A percentile compares a stretch with the other conserved stretches of the same genome.
phyloP scores from a whole-genome alignment of 148 eudicot genomes.

The Diospyros kaki region DNA sequence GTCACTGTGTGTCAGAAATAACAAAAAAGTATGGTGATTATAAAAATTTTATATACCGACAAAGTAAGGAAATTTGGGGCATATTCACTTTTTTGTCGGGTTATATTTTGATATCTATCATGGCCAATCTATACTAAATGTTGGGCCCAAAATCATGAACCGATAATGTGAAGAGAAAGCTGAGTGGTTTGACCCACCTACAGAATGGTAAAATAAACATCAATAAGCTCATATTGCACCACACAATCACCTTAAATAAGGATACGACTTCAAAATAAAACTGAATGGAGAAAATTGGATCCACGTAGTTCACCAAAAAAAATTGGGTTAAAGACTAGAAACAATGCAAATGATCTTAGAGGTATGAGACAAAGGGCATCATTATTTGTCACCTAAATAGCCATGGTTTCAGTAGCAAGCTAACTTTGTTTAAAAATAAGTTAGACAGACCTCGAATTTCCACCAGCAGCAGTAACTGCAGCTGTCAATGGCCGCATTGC shows the following conservation, averaged over 20 bases:
- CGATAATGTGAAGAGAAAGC: too few species aligned
- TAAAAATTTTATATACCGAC: not conserved
- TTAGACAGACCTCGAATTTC: conserved; percentile 64
- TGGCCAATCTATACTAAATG: not conserved
- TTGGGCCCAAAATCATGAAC: not conserved
- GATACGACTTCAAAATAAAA: not conserved
- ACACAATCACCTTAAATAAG: not conserved
- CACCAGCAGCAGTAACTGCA: conserved; percentile 95
- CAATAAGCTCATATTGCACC: too few species aligned
- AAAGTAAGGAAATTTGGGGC: not conserved
- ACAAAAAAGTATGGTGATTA: not conserved
- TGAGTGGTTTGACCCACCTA: not conserved
- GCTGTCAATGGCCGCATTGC: conserved; percentile 99
- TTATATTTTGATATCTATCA: not conserved
- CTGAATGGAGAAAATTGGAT: not conserved
- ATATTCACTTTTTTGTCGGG: not conserved
- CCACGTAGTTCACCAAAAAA: not conserved
- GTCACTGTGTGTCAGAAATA: not conserved
- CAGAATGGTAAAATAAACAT: not conserved
- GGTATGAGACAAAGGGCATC: not conserved
- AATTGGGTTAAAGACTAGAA: not conserved
- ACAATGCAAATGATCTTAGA: too few species aligned
- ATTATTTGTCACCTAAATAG: not conserved
- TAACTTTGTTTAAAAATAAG: not conserved
- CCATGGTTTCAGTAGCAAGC: conserved; percentile 4